Base-by-base conservation (phyloP, 2,329 filamentous ascomycete species). In the Aspergillus neoniger region DNA sequence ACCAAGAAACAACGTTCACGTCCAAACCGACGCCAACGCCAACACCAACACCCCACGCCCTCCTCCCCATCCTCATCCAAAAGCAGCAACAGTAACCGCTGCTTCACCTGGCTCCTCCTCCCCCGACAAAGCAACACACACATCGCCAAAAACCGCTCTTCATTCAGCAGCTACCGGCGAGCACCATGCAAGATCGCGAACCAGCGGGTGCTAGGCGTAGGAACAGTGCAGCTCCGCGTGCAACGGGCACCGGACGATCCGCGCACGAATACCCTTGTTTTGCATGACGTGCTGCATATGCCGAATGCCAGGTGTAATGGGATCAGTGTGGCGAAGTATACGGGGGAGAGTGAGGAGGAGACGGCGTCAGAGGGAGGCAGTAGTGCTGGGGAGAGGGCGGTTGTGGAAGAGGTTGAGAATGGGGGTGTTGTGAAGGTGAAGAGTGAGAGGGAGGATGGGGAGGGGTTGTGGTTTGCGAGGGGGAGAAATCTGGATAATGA, bases 21-120 rank as follows among this genome's bases (percentile, higher is more conserved):
- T 12, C n/a, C 19, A 48, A 23, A 9, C 28, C 21, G 23, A 39
- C 54, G 10, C 36, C 30, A 15, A 39, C 38, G 17, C n/a, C 55
- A 48, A 9, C 28, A n/a, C 41, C 30, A 32, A 2, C 6, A 49
- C 55, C 25, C 55, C 38, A 5, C 28, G 0, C 28, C 49, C 36
- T 21, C 55, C 15, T 32, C 28, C 19, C 9, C 43, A 15, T 4
- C 41, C 25, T n/a, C 19, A 5, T 8, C 54, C 19, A 25, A 43
- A 25, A 54, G 55, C n/a, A 59, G 53, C 19, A 25, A 43, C 23
- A 54, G 58, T 14, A 59, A 56, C 25, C 43, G 65, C 38, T 68
- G 66, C 58, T 68, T 64, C 64, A 60, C 63, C 55, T 68, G 66
- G 66, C 59, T 68, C 21, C 49, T 68, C 25, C 60, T 68, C 28